A percentile compares a stretch with the other conserved stretches of the same genome.
phyloP scores from a whole-genome alignment of 2,329 filamentous ascomycete genomes.

The Coleophoma crateriformis region DNA sequence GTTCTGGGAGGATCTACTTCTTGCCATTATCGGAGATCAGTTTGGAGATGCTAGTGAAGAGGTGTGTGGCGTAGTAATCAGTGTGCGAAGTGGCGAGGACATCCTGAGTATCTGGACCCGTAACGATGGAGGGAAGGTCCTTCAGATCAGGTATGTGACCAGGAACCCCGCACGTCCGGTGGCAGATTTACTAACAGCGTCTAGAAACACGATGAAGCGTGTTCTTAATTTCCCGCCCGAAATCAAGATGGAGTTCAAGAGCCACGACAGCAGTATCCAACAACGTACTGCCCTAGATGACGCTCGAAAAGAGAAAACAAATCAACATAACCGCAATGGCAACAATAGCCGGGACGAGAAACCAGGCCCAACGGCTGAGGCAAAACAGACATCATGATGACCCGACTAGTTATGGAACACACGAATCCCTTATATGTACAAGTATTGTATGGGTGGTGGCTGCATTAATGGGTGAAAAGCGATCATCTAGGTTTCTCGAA shows the following conservation, averaged over 20 bases:
- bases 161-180: constrained; percentile 2
- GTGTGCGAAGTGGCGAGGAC: constrained; percentile 91
- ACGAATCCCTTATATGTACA: neutral
- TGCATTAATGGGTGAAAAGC: too few species aligned
- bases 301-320: constrained; percentile 77
- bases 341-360: constrained; percentile 16
- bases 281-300: constrained; percentile 88
- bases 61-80: constrained; percentile 90
- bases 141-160: constrained; percentile 79
- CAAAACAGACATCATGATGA: constrained; percentile 17
- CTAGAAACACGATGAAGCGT: constrained; percentile 91
- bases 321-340: constrained; percentile 34
- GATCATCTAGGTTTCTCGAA: too few species aligned
- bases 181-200: constrained; percentile 8
- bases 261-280: constrained; percentile 91
- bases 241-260: constrained; percentile 92
- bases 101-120: constrained; percentile 97
- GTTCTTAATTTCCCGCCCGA: constrained; percentile 80
- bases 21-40: constrained; percentile 89
- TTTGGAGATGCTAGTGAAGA: constrained; percentile 91
- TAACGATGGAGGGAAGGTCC: constrained; percentile 85
- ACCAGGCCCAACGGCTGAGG: constrained; percentile 11
- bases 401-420: constrained; percentile 6
- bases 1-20: constrained; percentile 91
- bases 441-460: neutral